These are phyloP conservation scores for Talaromyces ruber DNA, from an alignment of 495 filamentous ascomycete species.

Conservation along the genomic window DNA sequence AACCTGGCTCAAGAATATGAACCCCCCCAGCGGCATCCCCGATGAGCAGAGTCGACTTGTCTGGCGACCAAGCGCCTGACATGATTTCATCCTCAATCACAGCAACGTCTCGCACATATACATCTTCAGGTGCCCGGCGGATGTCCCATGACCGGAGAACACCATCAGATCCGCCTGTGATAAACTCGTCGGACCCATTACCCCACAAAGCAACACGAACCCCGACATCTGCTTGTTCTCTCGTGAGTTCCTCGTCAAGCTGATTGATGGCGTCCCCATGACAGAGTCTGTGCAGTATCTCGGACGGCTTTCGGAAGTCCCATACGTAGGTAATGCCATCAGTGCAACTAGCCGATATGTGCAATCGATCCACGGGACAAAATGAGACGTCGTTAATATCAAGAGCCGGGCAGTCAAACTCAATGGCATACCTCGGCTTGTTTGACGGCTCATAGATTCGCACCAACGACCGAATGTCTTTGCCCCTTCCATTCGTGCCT, in stretches of 20 bases:
- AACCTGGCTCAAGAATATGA: slow-evolving; percentile 50
- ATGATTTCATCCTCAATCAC: slow-evolving; percentile 41
- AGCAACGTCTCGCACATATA: slow-evolving; percentile 52
- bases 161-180: slow-evolving; percentile 88
- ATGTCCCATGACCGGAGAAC: slow-evolving; percentile 83
- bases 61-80: slow-evolving; percentile 63
- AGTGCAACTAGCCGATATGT: slow-evolving; percentile 78
- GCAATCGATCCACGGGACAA: slow-evolving; percentile 36
- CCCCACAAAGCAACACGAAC: slow-evolving; percentile 80
- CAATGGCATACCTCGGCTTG: slow-evolving; percentile 17
- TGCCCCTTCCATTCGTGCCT: slow-evolving; percentile 18
- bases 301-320: slow-evolving; percentile 55
- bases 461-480: slow-evolving; percentile 36
- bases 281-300: slow-evolving; percentile 54
- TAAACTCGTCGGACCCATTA: slow-evolving; percentile 56
- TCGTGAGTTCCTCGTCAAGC: slow-evolving; percentile 40
- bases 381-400: slow-evolving; percentile 83
- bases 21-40: slow-evolving; percentile 70
- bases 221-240: slow-evolving; percentile 69
- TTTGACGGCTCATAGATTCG: slow-evolving; percentile 39
- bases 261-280: slow-evolving; percentile 65
- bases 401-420: slow-evolving; percentile 62
- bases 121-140: slow-evolving; percentile 46
- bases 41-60: slow-evolving; percentile 61
- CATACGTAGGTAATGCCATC: slow-evolving; percentile 77